A percentile compares a stretch with the other conserved stretches of the same genome.
Evolutionary conservation across 1,284 basidiomycete genomes (phyloP).

Genomic region (Prillingera fragicola): DNA sequence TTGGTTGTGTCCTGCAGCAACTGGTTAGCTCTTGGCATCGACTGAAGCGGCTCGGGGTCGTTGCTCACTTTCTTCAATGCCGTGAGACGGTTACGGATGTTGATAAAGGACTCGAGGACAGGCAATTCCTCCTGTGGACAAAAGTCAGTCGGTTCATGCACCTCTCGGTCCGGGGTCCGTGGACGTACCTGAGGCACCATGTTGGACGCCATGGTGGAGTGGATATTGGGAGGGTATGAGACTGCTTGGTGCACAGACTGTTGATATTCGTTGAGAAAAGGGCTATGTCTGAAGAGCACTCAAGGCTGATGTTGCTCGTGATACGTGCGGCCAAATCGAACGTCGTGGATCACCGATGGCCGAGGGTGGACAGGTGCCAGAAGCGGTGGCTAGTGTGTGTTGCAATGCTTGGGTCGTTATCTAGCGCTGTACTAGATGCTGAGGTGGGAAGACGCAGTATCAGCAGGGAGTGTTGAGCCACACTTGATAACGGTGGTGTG

Average conservation of each 20-base stretch:
- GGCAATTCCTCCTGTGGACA: conserved; percentile 60
- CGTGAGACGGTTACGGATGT: conserved; percentile 74
- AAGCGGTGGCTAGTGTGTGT: too few species aligned
- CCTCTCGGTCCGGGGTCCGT: background rate
- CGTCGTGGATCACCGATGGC: background rate
- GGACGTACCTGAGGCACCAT: conserved; percentile 45
- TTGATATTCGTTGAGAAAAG: too few species aligned
- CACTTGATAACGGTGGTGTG: too few species aligned
- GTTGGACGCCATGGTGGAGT: conserved; percentile 26
- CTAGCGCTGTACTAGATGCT: too few species aligned
- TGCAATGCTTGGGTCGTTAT: too few species aligned
- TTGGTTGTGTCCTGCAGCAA: conserved; percentile 63
- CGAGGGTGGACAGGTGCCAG: too few species aligned
- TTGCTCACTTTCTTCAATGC: conserved; percentile 54
- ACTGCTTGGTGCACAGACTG: conserved; percentile 2
- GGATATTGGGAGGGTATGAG: background rate
- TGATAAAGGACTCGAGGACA: conserved; percentile 91
- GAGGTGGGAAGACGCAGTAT: too few species aligned
- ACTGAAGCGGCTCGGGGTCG: background rate
- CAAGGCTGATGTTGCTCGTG: too few species aligned
- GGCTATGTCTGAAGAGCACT: too few species aligned
- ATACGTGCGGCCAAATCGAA: too few species aligned
- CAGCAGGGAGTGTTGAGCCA: too few species aligned
- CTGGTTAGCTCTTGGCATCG: background rate
- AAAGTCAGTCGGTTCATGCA: background rate